A percentile compares a stretch with the other conserved stretches of the same genome.
phyloP scores from a whole-genome alignment of 768 basidiomycete species.

The Tylopilus balloui region DNA sequence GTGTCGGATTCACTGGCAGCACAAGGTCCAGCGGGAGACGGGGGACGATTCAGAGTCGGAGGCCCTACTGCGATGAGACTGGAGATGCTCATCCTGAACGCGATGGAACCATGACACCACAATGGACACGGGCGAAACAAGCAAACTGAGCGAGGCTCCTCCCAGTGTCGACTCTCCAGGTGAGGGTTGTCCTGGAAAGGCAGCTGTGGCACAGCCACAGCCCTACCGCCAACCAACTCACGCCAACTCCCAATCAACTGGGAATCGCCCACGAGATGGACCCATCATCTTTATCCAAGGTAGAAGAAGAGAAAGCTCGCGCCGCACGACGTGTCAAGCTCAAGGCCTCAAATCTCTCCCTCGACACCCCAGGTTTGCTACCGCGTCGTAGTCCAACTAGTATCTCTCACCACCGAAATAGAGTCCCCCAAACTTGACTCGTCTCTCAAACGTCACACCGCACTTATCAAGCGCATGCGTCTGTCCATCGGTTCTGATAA shows the following conservation, averaged over 20 bases:
- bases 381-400: neutral
- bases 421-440: constrained; percentile 83
- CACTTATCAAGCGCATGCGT: constrained; percentile 88
- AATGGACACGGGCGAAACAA: too few species aligned
- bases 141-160: too few species aligned
- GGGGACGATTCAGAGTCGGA: too few species aligned
- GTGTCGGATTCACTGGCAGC: constrained; percentile 1
- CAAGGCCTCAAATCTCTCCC: constrained; percentile 52
- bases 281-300: constrained; percentile 27
- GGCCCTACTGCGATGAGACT: neutral
- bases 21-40: neutral
- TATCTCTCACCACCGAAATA: constrained; percentile 27
- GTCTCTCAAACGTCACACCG: constrained; percentile 93
- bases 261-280: constrained; percentile 19
- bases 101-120: too few species aligned
- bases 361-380: constrained; percentile 44
- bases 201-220: constrained; percentile 12
- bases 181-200: constrained; percentile 11
- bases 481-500: constrained; percentile 81
- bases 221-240: constrained; percentile 10
- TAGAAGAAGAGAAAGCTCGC: constrained; percentile 50
- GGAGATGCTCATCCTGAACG: neutral
- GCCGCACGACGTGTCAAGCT: constrained; percentile 54
- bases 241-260: neutral
- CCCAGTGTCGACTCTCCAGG: too few species aligned